These are phyloP conservation scores for Sistotremastrum suecicum DNA, from an alignment of 768 basidiomycete species.

Conservation along the genomic window DNA sequence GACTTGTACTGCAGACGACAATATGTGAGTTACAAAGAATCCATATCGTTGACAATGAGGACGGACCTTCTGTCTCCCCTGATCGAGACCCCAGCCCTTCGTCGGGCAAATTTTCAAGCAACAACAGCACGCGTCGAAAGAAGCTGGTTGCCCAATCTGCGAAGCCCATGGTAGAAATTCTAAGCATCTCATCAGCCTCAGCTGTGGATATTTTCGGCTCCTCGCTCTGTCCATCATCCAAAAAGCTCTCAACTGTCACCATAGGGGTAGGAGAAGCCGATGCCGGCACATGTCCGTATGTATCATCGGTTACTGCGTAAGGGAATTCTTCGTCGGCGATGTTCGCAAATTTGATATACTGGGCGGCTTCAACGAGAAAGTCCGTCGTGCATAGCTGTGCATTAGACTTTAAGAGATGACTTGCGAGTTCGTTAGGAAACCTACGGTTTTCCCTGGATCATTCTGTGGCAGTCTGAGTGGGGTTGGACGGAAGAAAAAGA, in stretches of 20 bases:
- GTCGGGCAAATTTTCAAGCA: constrained; percentile 78
- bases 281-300: constrained; percentile 9
- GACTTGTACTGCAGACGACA: constrained; percentile 39
- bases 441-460: constrained; percentile 65
- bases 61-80: constrained; percentile 49
- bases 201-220: constrained; percentile 33
- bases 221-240: constrained; percentile 24
- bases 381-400: constrained; percentile 56
- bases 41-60: neutral
- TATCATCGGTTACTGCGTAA: constrained; percentile 5
- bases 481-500: constrained; percentile 1
- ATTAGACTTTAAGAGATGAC: constrained; percentile 6
- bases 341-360: constrained; percentile 59
- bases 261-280: constrained; percentile 25
- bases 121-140: constrained; percentile 59
- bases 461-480: constrained; percentile 29
- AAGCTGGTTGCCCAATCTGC: constrained; percentile 78
- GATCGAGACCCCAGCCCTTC: constrained; percentile 49
- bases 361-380: constrained; percentile 61
- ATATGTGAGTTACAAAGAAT: neutral
- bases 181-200: constrained; percentile 59
- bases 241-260: constrained; percentile 18
- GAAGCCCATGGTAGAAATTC: constrained; percentile 53
- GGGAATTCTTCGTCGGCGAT: constrained; percentile 6
- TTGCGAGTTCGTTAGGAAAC: constrained; percentile 5